Percentiles rank a stretch among this genome's conserved stretches.
Evolutionary conservation across 805 yeast species (phyloP).

Genomic region (Zygosaccharomyces bisporus): DNA sequence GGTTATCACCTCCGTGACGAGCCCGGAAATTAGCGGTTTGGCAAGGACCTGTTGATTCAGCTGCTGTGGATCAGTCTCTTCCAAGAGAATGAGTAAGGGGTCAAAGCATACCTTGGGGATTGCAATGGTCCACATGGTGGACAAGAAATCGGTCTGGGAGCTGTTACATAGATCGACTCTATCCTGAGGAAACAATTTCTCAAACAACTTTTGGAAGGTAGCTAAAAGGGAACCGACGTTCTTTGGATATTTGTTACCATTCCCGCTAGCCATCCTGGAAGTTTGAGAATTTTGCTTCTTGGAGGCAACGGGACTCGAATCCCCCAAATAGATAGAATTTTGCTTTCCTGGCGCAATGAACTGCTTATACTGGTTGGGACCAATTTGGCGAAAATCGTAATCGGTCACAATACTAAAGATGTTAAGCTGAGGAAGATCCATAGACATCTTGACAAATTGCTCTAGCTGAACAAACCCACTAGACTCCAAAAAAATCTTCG

Average conservation of each 20-base stretch:
- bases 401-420: constrained; percentile 61
- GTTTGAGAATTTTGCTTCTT: constrained; percentile 10
- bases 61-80: constrained; percentile 57
- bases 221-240: constrained; percentile 21
- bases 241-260: constrained; percentile 22
- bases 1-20: constrained; percentile 67
- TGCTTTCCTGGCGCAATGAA: constrained; percentile 30
- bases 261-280: constrained; percentile 8
- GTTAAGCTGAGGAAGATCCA: constrained; percentile 37
- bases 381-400: constrained; percentile 47
- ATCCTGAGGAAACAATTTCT: constrained; percentile 33
- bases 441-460: constrained; percentile 54
- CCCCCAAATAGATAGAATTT: constrained; percentile 46
- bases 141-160: constrained; percentile 48
- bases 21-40: constrained; percentile 78
- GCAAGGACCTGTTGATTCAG: constrained; percentile 69
- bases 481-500: constrained; percentile 61
- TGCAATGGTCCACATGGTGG: constrained; percentile 83
- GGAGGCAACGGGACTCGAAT: constrained; percentile 16
- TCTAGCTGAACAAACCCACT: constrained; percentile 71
- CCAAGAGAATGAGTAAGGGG: constrained; percentile 71
- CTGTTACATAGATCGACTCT: constrained; percentile 38
- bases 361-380: constrained; percentile 34
- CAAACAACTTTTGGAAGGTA: constrained; percentile 33
- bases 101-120: constrained; percentile 74